Base-by-base conservation (phyloP, 1,139 yeast genomes). In the Sugiyamaella japonica region DNA sequence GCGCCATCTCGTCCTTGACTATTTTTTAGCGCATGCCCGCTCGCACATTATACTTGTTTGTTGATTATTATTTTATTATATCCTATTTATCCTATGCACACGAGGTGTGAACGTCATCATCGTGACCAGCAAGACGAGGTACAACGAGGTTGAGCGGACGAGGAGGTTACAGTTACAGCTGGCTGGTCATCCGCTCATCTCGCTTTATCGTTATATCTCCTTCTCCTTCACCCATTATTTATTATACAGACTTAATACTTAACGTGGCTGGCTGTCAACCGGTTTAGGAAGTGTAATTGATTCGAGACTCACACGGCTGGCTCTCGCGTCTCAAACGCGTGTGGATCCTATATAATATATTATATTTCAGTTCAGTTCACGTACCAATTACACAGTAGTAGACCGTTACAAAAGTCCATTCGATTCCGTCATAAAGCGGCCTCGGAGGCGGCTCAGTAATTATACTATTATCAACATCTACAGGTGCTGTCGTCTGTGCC, bases 1-100 rank as follows among this genome's bases (percentile, higher is more conserved):
- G 60, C 7, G 42, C 59, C 6, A 60, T 66, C 5, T 56, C 62
- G 13, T 64, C 67, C 4, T 50, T 66, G 32, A 66, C 69, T 15
- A 43, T 66, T 15, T 66, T 61, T 49, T 63, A 52, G 38, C 38
- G 12, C 8, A n/a, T 2, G 38, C 13, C 3, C 38, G 38, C 13
- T 12, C 38, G 13, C 38, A 34, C 16, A 34, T 34, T 16, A n/a
- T 8, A 34, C 38, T 23, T 42, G 28, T 29, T 42, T 13, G n/a
- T 42, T 17, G 8, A 8, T 49, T 40, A 40, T 31, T 42, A 31
- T 20, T 32, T 23, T n/a, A 20, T 47, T 29, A 17, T 13, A 10
- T 38, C 16, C 31, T 40, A n/a, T 17, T 17, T 20, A 17, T n/a
- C n/a, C n/a, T n/a, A n/a, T n/a, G n/a, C n/a, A n/a, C n/a, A n/a